Evolutionary conservation across 2,329 filamentous ascomycete species (phyloP).

Genomic region (Chaetomium sp.): DNA sequence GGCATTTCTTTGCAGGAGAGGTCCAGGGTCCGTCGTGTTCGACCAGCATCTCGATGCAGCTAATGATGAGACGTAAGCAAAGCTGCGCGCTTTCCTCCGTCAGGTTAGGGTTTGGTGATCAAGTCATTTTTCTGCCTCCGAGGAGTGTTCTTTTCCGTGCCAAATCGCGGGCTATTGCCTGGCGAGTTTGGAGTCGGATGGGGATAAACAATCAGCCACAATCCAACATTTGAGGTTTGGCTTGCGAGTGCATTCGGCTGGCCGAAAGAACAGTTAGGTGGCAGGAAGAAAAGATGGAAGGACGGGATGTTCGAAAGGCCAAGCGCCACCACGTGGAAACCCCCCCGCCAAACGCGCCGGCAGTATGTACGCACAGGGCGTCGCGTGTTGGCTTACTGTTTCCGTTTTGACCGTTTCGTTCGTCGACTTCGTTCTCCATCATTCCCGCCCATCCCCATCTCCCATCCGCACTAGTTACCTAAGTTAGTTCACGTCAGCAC

Average conservation of each 20-base stretch:
- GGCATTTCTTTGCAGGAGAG: neutral
- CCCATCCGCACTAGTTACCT: neutral
- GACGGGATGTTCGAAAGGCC: neutral
- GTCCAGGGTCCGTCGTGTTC: neutral
- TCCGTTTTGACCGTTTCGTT: neutral
- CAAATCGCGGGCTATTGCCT: too few species aligned
- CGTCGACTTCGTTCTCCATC: neutral
- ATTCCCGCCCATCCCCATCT: slow-evolving; percentile 8
- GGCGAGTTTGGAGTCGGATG: too few species aligned
- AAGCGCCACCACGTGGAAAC: neutral
- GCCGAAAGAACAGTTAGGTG: too few species aligned
- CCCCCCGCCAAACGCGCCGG: neutral
- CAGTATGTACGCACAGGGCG: too few species aligned
- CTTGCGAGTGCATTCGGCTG: neutral
- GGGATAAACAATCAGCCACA: neutral
- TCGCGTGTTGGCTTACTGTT: neutral
- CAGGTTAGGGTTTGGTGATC: too few species aligned
- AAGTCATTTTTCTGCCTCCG: neutral
- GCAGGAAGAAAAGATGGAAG: too few species aligned
- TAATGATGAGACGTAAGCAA: neutral
- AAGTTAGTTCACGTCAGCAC: neutral
- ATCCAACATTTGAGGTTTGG: neutral
- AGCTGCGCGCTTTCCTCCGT: neutral
- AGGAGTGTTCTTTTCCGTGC: neutral
- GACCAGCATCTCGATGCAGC: neutral